A percentile compares a stretch with the other conserved stretches of the same genome.
These are phyloP conservation scores for Paratinospora sagittata DNA, from an alignment of 164 flowering plant species.

Conservation along the genomic window DNA sequence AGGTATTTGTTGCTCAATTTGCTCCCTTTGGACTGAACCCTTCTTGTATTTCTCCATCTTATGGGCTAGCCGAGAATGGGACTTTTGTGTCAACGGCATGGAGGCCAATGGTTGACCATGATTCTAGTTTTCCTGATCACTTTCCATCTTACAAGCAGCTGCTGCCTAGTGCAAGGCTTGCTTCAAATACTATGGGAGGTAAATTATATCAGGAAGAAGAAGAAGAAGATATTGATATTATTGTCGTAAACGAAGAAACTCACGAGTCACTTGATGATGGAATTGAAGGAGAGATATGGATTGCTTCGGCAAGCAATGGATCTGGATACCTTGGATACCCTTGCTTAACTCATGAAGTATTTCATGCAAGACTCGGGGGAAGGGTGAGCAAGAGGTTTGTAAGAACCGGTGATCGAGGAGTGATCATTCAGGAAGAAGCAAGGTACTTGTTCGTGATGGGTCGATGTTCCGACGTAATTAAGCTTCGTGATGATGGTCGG, in stretches of 20 bases:
- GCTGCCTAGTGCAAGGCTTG: constrained; percentile 52
- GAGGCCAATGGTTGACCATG: constrained; percentile 21
- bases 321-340: constrained; percentile 60
- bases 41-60: constrained; percentile 50
- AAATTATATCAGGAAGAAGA: constrained; percentile 25
- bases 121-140: constrained; percentile 10
- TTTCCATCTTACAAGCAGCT: constrained; percentile 40
- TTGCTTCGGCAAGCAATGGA: constrained; percentile 62
- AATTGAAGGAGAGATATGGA: constrained; percentile 66
- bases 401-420: constrained; percentile 59
- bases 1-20: constrained; percentile 41
- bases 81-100: constrained; percentile 77
- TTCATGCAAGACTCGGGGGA: constrained; percentile 29
- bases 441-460: constrained; percentile 55
- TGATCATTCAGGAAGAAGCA: constrained; percentile 42
- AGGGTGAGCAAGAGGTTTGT: constrained; percentile 28
- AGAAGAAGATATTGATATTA: constrained; percentile 38
- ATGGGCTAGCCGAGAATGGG: constrained; percentile 75
- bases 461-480: constrained; percentile 36
- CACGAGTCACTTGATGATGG: constrained; percentile 54
- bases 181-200: neutral
- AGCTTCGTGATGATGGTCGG: constrained; percentile 10
- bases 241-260: constrained; percentile 50
- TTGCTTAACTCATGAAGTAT: constrained; percentile 36
- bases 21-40: constrained; percentile 34